Percentiles rank a stretch among this genome's conserved stretches.
Conservation (phyloP, 148 eudicot genomes). For the Chenopodium berlandieri region DNA sequence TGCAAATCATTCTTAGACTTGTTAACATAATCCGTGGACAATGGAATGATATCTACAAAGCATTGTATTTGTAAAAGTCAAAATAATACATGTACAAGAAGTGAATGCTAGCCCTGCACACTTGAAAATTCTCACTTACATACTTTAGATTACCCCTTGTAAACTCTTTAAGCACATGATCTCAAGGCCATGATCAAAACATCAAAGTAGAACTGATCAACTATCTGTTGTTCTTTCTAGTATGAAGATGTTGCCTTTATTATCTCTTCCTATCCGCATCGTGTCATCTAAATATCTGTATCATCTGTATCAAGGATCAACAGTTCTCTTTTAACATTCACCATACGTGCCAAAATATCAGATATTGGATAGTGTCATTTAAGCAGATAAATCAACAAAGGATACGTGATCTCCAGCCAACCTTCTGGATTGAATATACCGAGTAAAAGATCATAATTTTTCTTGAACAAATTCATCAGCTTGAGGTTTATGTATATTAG, state of each 20-base stretch:
- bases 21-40: neutral
- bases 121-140: neutral
- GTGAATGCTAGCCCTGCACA: neutral
- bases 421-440: conserved; percentile 89
- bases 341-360: neutral
- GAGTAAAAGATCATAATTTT: conserved; percentile 72
- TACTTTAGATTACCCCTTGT: neutral
- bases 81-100: conserved; percentile 14
- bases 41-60: neutral
- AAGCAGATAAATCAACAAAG: conserved; percentile 25
- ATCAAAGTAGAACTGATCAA: neutral
- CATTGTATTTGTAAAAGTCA: neutral
- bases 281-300: conserved; percentile 73
- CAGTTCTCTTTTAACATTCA: neutral
- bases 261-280: conserved; percentile 80
- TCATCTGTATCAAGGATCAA: conserved; percentile 34
- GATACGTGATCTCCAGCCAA: conserved; percentile 93
- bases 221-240: conserved; percentile 47
- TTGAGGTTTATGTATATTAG: conserved; percentile 14
- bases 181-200: neutral
- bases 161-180: conserved; percentile 1
- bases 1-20: neutral
- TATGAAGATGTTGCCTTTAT: conserved; percentile 75
- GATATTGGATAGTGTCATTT: neutral
- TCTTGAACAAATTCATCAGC: conserved; percentile 80